Evolutionary conservation across 768 basidiomycete species (phyloP), one percentile per base, ranked within the genome.

Genomic region (Tylopilus sp.): DNA sequence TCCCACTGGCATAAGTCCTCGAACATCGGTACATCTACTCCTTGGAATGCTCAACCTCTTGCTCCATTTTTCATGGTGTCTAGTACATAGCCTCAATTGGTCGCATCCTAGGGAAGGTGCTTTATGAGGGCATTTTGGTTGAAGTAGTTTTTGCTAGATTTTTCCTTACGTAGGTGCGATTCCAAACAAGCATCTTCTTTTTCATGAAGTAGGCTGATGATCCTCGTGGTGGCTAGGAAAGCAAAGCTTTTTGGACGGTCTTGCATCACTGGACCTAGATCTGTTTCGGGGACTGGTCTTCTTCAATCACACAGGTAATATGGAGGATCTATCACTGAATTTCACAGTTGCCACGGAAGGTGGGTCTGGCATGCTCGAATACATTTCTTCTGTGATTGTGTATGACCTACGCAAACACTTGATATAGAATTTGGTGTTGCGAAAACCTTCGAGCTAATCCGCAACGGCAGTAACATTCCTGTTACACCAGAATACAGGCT

Each of bases 61-160:
- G 14, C 43, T n/a, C n/a, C 19, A 13, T 26, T 26, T 50, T 30
- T 4, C 38, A n/a, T n/a, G n/a, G n/a, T n/a, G n/a, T n/a, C n/a
- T n/a, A 95, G 89, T 80, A 0, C 87, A 92, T 64, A 94, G 86
- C 64, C 74, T 98, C 44, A 83, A 80, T 37, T 98, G 97, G 97
- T 1, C 79, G 92, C 2, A 90, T 99, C 19, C 77, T 99, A 1
- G 96, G 96, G 6, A 98, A 98, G 67, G 97, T 95, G 0, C 77
- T 99, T 66, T 98, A 99, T 62, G 92, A 98, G 49, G 94, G 95
- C 1, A 97, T 98, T 42, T 76, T 99, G 8, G 86, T 96, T 16
- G 93, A 98, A 58, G 92, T 98, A 3, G 89, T 88, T 0, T 98
- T 98, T 68, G 95, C 97, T 4, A 83, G 85, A 3, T 99, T 98